phyloP scores from a whole-genome alignment of 768 basidiomycete species.

The Mycena vitilis region DNA sequence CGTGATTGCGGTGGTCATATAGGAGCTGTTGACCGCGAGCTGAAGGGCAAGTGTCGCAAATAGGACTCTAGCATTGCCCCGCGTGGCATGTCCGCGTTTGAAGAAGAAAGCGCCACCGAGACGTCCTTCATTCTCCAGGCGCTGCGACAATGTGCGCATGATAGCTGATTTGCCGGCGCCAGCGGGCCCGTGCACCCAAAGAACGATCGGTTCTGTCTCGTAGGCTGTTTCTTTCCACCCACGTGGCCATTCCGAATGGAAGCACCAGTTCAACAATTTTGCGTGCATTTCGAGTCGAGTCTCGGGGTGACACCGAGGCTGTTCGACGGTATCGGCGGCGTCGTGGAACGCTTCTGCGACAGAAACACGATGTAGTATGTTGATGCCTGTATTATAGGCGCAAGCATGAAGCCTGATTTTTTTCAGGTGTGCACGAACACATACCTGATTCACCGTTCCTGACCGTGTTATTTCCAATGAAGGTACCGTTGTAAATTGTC shows the following conservation, averaged over 20 bases:
- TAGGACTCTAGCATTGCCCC: neutral
- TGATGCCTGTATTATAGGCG: too few relatives aligned
- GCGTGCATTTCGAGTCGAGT: conserved; percentile 16
- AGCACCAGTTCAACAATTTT: conserved; percentile 4
- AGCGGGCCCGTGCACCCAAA: neutral
- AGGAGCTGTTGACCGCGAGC: conserved; percentile 15
- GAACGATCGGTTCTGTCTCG: neutral
- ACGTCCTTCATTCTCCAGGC: neutral
- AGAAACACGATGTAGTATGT: neutral
- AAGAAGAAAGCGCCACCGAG: conserved; percentile 3
- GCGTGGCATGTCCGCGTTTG: conserved; percentile 5
- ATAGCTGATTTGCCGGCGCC: conserved; percentile 1
- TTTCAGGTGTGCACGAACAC: neutral
- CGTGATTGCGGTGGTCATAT: too few relatives aligned
- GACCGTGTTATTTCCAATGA: conserved; percentile 5
- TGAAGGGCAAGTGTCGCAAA: conserved; percentile 7
- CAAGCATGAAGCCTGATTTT: too few relatives aligned
- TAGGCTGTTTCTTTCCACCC: neutral
- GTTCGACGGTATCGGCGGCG: neutral
- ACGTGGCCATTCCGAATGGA: neutral
- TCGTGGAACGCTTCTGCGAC: conserved; percentile 5
- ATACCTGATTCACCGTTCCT: conserved; percentile 1
- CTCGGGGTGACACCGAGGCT: conserved; percentile 13
- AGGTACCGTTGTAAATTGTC: conserved; percentile 5
- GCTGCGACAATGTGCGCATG: conserved; percentile 5